Base-by-base conservation (phyloP, 1,284 basidiomycete genomes). In the Fomitopsis palustris region DNA sequence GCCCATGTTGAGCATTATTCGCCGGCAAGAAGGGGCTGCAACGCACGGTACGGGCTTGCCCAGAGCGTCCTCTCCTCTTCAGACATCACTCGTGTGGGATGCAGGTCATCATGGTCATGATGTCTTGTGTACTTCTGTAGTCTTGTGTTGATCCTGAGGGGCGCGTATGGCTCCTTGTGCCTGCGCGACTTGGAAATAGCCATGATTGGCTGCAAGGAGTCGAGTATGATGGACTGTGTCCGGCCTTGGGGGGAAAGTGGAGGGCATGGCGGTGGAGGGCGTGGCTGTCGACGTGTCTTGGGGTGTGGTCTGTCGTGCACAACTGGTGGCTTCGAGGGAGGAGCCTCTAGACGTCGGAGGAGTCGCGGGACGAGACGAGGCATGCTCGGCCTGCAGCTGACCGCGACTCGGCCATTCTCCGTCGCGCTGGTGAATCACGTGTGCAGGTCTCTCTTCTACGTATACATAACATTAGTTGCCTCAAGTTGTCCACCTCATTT, bases 1-100 rank as follows among this genome's bases (percentile, higher is more conserved):
- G 23, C 31, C 12, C 14, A 35, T 9, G 4, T 9, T 37, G 19
- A 52, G 49, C n/a, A 7, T 2, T 12, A 9, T 1, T 5, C 1
- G 17, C 33, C 21, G 25, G 8, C 2, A 27, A 3, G 10, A 31
- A 51, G 17, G 9, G 25, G 17, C 6, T 25, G 27, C 23, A 21
- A 68, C 86, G 65, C 73, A 92, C 89, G 74, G 70, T 91, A 92
- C 53, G 89, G 90, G 67, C 82, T 88, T 5, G 88, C 80, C 81
- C 81, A 87, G 82, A 86, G 88, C 37, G 73, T 69, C 64, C 81
- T 76, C 73, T 92, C 90, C 62, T 83, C 73, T 41, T 69, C 64
- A 0, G 81, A 78, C 89, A 90, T 92, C 61, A 74, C 75, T 42
- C 86, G 77, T 14, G 79, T 78, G 17, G 51, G 51, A 61, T 84